Base-by-base conservation (phyloP, 2,329 filamentous ascomycete species). In the Monilinia aucupariae region DNA sequence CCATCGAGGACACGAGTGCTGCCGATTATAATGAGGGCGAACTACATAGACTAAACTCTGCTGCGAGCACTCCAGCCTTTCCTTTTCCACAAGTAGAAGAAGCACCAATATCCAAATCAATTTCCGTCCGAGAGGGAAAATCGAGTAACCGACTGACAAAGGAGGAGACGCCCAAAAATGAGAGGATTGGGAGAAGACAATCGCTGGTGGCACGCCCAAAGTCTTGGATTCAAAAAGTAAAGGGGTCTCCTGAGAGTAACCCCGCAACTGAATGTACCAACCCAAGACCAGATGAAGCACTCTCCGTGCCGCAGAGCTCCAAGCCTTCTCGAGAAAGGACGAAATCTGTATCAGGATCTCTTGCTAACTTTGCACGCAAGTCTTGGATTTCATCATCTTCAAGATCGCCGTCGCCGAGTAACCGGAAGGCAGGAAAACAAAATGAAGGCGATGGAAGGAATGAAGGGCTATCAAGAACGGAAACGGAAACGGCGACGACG, bases 311-410 rank as follows among this genome's bases (percentile, higher is more conserved):
- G 65, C 67, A 63, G 59, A 69, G 71, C 63, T 51, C 70, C 52
- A 71, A 71, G 56, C 49, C 67, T 60, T 59, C 62, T 55, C 66
- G 68, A 22, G 72, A 73, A n/a, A 79, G 78, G 71, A 69, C 75
- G 51, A 79, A 77, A 59, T 77, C 77, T 13, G 77, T 81, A 66
- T 78, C 80, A n/a, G 79, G 77, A 39, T 77, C 80, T 30, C 75
- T 82, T 66, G 78, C 78, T 54, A 79, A 74, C 52, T 74, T 83
- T 60, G 79, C 80, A 41, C 76, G 79, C 54, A 81, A 79, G 71
- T 78, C 80, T 61, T 83, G 80, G 80, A 76, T 75, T 50, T 75
- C 76, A 12, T 72, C 74, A 6, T 80, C 78, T n/a, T 54, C 59
- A 32, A 76, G 78, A 64, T 78, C 80, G 4, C 76, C 79, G 9